Conservation (phyloP, 2,329 filamentous ascomycete species). For the Stromatinia cepivora region DNA sequence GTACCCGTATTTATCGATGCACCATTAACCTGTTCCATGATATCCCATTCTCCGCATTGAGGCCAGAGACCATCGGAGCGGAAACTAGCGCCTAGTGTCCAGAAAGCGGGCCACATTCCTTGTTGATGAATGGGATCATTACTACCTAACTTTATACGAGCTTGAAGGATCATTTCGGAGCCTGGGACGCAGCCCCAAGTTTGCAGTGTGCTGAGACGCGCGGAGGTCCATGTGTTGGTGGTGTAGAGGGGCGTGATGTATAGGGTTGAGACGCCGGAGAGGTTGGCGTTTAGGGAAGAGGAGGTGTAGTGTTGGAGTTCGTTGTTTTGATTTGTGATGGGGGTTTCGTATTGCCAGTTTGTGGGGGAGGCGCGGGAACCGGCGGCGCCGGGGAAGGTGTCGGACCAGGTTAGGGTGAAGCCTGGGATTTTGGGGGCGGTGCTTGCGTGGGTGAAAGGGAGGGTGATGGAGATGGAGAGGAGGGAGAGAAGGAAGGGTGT, state of each 20-base stretch:
- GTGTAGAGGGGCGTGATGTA: not conserved
- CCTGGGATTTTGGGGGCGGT: not conserved
- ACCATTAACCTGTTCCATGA: not conserved
- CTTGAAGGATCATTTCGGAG: not conserved
- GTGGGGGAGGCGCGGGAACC: not conserved
- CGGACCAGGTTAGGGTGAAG: slow-evolving; percentile 1
- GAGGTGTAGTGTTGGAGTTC: slow-evolving; percentile 4
- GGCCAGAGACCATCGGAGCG: not conserved
- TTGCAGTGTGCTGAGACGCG: not conserved
- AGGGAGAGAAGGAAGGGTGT: not conserved
- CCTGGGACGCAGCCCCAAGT: not conserved
- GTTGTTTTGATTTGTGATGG: not conserved
- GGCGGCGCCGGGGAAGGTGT: not conserved
- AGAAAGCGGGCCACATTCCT: not conserved
- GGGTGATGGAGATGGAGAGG: not conserved
- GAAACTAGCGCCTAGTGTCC: not conserved
- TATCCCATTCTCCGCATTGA: not conserved
- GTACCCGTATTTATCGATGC: not conserved
- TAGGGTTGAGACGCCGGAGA: not conserved
- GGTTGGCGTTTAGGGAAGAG: not conserved
- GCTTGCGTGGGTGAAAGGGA: not conserved
- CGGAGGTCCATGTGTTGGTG: not conserved
- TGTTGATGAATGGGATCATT: not conserved
- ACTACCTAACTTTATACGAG: not conserved
- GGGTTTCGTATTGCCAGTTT: slow-evolving; percentile 2